phyloP scores from a whole-genome alignment of 768 basidiomycete species.

The Mycena kentingensis region DNA sequence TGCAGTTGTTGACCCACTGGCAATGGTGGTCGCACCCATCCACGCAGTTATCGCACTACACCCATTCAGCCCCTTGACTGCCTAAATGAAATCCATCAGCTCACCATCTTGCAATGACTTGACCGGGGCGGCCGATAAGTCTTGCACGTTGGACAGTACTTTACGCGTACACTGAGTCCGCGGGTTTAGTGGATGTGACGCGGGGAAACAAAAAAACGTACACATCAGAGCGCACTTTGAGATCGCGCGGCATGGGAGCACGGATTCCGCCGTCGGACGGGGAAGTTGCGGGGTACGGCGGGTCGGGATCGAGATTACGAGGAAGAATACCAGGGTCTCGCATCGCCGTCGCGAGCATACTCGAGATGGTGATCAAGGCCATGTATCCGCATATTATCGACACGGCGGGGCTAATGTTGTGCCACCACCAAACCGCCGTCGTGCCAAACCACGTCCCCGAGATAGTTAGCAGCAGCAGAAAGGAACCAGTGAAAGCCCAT shows the following conservation, averaged over 20 bases:
- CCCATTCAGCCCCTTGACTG: constrained; percentile 3
- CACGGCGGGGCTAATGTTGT: constrained; percentile 68
- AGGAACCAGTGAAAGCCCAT: constrained; percentile 72
- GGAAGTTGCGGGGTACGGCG: constrained; percentile 67
- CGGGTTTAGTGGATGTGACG: constrained; percentile 2
- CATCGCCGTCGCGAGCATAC: constrained; percentile 79
- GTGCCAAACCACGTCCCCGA: constrained; percentile 86
- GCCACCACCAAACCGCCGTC: constrained; percentile 90
- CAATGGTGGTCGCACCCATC: constrained; percentile 94
- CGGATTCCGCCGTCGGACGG: constrained; percentile 64
- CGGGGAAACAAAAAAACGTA: constrained; percentile 41
- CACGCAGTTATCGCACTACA: constrained; percentile 94
- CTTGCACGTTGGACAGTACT: constrained; percentile 92
- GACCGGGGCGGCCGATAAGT: constrained; percentile 92
- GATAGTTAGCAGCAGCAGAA: constrained; percentile 64
- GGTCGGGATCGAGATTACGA: constrained; percentile 81
- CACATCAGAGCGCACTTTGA: constrained; percentile 78
- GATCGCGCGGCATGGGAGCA: constrained; percentile 76
- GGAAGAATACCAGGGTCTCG: constrained; percentile 90
- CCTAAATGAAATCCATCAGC: constrained; percentile 21
- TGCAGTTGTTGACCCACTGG: constrained; percentile 92
- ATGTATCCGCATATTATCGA: constrained; percentile 57
- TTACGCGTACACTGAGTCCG: constrained; percentile 75
- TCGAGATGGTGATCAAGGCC: constrained; percentile 64
- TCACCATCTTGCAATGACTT: constrained; percentile 93